Conservation (phyloP, 139 green algal genomes). For the Haematococcus lacustris region DNA sequence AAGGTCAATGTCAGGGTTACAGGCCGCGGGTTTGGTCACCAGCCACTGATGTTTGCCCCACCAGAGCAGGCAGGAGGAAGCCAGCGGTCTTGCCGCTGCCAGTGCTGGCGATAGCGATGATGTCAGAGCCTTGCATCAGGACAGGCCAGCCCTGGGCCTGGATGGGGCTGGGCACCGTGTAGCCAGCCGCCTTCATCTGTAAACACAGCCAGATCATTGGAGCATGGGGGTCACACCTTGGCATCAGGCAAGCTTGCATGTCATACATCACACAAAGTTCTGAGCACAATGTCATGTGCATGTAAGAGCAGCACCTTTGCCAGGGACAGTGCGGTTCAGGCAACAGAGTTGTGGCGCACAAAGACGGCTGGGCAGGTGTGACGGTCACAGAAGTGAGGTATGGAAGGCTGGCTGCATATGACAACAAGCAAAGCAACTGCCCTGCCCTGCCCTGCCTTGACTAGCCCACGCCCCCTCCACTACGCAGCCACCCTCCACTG, state of each 20-base stretch:
- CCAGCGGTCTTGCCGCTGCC: slow-evolving; percentile 72
- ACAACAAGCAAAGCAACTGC: neutral
- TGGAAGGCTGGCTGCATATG: neutral
- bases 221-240: no score
- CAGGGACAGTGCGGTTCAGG: no score
- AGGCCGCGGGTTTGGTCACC: no score
- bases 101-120: slow-evolving; percentile 75
- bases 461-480: neutral
- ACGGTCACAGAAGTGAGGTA: neutral
- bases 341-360: neutral
- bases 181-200: slow-evolving; percentile 19
- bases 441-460: neutral
- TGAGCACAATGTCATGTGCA: no score
- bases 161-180: slow-evolving; percentile 61
- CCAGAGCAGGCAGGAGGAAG: slow-evolving; percentile 50
- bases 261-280: no score
- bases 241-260: no score
- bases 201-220: no score
- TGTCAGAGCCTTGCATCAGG: slow-evolving; percentile 29
- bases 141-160: slow-evolving; percentile 71
- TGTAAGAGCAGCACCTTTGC: no score
- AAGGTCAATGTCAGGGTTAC: no score
- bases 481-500: neutral
- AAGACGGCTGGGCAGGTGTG: neutral
- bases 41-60: no score